These are phyloP conservation scores for Xerocomus amazonicus DNA, from an alignment of 1,284 basidiomycete genomes.

Conservation along the genomic window DNA sequence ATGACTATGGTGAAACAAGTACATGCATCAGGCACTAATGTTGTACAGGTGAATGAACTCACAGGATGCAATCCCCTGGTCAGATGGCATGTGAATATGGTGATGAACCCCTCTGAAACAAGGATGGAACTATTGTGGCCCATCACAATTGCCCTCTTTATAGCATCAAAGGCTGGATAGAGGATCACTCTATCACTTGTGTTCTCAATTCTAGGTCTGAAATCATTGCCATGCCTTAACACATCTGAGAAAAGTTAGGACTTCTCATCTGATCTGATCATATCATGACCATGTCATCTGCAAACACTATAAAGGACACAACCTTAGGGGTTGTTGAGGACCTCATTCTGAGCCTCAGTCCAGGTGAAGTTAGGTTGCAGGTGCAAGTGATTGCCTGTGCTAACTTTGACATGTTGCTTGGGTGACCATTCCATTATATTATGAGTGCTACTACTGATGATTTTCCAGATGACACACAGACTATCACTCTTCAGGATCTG, in stretches of 20 bases:
- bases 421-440: conserved; percentile 1
- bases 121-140: neutral
- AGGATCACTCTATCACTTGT: too few relatives aligned
- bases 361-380: neutral
- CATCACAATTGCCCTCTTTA: neutral
- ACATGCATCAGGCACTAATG: too few relatives aligned
- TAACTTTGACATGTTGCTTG: conserved; percentile 7
- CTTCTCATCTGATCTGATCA: neutral
- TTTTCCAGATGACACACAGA: neutral
- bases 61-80: neutral
- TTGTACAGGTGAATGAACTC: neutral
- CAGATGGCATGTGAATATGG: neutral
- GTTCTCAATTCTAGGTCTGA: neutral
- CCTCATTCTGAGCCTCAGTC: neutral
- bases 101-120: neutral
- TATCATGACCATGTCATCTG: neutral
- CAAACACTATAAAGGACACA: neutral
- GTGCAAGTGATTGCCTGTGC: neutral
- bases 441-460: neutral
- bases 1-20: neutral
- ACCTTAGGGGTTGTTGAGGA: neutral
- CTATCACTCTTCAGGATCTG: neutral
- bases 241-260: neutral
- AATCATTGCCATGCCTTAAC: neutral
- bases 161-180: neutral